phyloP scores from a whole-genome alignment of 78 protist genomes.

The Paulinella micropora region DNA sequence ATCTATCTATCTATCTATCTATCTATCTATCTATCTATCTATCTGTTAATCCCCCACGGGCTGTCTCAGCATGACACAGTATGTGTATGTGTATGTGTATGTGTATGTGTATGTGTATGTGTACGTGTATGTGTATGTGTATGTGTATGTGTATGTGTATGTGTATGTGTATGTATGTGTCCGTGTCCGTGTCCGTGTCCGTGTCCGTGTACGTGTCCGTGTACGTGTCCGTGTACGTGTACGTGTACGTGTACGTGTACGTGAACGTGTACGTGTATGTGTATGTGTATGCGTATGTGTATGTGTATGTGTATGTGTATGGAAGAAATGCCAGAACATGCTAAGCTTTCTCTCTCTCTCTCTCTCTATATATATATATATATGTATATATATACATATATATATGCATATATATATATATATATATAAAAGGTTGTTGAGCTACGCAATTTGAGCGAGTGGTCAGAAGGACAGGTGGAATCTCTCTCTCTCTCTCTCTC shows the following conservation, averaged over 20 bases:
- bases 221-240: neutral
- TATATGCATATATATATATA: neutral
- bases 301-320: neutral
- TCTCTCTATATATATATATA: neutral
- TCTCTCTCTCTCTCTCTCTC: too few relatives aligned
- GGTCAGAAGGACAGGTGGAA: too few relatives aligned
- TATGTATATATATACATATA: neutral
- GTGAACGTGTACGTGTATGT: neutral
- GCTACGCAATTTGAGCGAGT: too few relatives aligned
- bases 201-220: neutral
- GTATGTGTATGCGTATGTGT: neutral
- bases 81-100: neutral
- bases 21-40: neutral
- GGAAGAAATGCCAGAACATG: too few relatives aligned
- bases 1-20: neutral
- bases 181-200: neutral
- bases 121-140: neutral
- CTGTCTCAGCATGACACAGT: neutral
- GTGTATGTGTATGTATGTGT: neutral
- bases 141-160: neutral
- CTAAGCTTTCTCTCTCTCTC: neutral
- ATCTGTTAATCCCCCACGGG: neutral
- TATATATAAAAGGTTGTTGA: too few relatives aligned
- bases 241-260: neutral
- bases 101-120: neutral